Conservation (phyloP, 2,329 filamentous ascomycete species). For the Rutstroemia sp. region DNA sequence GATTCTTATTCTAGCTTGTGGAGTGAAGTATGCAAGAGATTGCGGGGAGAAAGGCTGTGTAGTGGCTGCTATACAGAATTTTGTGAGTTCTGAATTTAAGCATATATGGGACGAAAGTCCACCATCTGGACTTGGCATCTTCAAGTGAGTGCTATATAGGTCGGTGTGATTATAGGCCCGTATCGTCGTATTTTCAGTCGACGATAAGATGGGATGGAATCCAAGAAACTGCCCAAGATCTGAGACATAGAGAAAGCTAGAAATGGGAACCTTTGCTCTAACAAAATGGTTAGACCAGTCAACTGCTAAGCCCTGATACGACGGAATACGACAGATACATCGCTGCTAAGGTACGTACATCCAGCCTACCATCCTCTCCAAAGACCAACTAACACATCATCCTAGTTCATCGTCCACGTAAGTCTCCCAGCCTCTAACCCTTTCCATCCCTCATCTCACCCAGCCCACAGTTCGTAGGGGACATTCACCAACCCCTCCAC, state of each 20-base stretch:
- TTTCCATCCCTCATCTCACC: background rate
- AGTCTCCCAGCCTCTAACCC: constrained; percentile 4
- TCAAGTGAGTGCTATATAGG: too few species aligned
- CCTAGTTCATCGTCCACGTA: constrained; percentile 29
- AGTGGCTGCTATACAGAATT: constrained; percentile 36
- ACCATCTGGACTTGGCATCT: too few species aligned
- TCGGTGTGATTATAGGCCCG: too few species aligned
- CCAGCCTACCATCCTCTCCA: background rate
- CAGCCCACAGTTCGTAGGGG: constrained; percentile 57
- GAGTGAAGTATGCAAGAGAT: constrained; percentile 51
- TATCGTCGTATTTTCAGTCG: background rate
- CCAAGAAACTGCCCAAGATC: too few species aligned
- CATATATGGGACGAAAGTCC: background rate
- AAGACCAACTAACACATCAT: background rate
- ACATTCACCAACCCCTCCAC: constrained; percentile 63
- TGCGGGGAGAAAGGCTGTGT: constrained; percentile 57
- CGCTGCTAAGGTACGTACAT: constrained; percentile 44
- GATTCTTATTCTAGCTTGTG: constrained; percentile 35
- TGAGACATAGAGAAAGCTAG: too few species aligned
- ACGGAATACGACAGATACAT: constrained; percentile 41
- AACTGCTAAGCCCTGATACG: constrained; percentile 29
- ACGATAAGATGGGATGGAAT: background rate
- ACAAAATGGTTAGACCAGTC: constrained; percentile 30
- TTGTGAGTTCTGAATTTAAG: constrained; percentile 18
- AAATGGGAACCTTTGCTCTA: constrained; percentile 25